Evolutionary conservation across 1,139 yeast genomes (phyloP), one percentile per base, ranked within the genome.

Genomic region (Sugiyamaella sp.): DNA sequence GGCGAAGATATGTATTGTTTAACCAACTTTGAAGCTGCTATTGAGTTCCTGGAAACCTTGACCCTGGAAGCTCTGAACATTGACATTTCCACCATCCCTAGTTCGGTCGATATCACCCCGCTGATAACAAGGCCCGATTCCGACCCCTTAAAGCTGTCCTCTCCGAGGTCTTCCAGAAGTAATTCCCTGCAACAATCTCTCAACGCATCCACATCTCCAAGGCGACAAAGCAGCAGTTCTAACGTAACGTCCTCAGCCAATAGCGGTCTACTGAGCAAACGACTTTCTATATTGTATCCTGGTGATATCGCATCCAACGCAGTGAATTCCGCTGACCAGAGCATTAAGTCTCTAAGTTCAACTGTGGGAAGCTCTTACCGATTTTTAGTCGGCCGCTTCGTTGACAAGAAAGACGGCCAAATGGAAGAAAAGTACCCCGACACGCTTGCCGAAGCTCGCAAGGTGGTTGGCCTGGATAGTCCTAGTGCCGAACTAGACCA

Each of bases 11-110:
- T 80, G 25, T 84, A 82, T 64, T 82, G 84, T 49, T 66, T 83
- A 46, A 84, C 89, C 1, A 84, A 84, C 63, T 70, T 81, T 47
- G 88, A 84, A 61, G 89, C 89, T 0, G 80, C 86, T 2, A 68
- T 83, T 17, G 76, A 78, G 19, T 82, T 81, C 57, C 61, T 81
- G n/a, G 78, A 78, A 43, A 72, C 78, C 16, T 73, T 78, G 2
- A 74, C 79, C 1, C 57, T 75, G 5, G 73, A 71, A 22, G 76
- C 79, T 52, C 65, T 80, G 46, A 66, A 66, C 8, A 51, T 68
- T 21, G 60, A 59, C 38, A 29, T 53, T 17, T 9, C 53, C 4
- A 46, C 50, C 16, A 43, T 59, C 22, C 62, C 66, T 12, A 53
- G 61, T n/a, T 57, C 53, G 14, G 59, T 63, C 2, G 70, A 66